These are phyloP conservation scores for Striga hermonthica DNA, from an alignment of 305 asterid genomes.

Conservation along the genomic window DNA sequence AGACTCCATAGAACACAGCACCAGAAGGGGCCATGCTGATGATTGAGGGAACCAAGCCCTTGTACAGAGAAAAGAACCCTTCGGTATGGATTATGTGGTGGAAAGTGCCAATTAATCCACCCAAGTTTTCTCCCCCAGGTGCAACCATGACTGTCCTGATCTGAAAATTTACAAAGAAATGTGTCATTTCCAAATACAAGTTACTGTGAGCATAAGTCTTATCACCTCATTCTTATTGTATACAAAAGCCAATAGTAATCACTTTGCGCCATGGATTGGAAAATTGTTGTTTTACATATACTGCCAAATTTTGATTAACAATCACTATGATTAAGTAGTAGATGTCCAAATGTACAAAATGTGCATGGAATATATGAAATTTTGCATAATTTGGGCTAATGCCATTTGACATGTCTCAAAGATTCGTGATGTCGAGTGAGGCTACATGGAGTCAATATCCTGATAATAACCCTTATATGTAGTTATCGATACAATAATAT, in stretches of 20 bases:
- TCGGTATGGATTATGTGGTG: slow-evolving; percentile 82
- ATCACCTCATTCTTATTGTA: background rate
- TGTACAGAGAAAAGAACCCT: slow-evolving; percentile 88
- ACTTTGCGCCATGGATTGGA: slow-evolving; percentile 3
- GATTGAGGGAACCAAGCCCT: slow-evolving; percentile 83
- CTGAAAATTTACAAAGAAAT: slow-evolving; percentile 42
- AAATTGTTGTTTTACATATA: slow-evolving; percentile 1
- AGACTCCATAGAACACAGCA: slow-evolving; percentile 93
- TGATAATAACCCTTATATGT: too few species aligned
- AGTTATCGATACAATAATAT: too few species aligned
- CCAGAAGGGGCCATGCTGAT: slow-evolving; percentile 99
- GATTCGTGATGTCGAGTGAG: background rate
- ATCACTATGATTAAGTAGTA: background rate
- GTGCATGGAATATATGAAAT: slow-evolving; percentile 15
- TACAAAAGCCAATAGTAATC: slow-evolving; percentile 3
- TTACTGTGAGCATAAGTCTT: background rate
- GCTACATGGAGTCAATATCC: slow-evolving; percentile 13
- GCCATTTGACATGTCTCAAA: slow-evolving; percentile 3
- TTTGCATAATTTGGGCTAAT: slow-evolving; percentile 12
- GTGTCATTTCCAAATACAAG: slow-evolving; percentile 27
- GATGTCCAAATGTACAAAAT: slow-evolving; percentile 12
- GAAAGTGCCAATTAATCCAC: slow-evolving; percentile 75
- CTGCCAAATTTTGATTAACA: background rate
- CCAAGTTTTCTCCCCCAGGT: slow-evolving; percentile 97
- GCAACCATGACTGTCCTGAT: slow-evolving; percentile 96